Conservation (phyloP, 2,329 filamentous ascomycete species). For the Thermothelomyces thermophilus region DNA sequence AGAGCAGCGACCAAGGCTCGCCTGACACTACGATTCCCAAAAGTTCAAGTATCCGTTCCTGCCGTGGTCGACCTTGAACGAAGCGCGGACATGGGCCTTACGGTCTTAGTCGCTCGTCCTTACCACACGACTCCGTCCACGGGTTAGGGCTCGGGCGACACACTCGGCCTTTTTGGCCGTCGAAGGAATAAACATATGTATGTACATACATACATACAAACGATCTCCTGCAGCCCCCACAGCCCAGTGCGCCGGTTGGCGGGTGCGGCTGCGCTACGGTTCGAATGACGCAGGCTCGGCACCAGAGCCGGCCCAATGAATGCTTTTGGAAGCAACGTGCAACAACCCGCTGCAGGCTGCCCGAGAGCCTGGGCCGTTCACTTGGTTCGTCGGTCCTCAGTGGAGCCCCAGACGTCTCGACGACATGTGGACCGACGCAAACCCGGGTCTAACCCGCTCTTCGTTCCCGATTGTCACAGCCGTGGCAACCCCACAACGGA, state of each 20-base stretch:
- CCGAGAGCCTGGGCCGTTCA: too few species aligned
- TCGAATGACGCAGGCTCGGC: neutral
- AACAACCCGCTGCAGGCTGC: neutral
- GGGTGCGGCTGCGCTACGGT: constrained; percentile 3
- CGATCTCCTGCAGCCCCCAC: neutral
- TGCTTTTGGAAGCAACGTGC: neutral
- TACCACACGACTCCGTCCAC: constrained; percentile 8
- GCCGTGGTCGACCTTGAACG: neutral
- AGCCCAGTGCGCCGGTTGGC: neutral
- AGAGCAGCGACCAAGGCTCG: too few species aligned
- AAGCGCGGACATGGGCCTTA: neutral
- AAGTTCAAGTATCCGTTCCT: neutral
- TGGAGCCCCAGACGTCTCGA: neutral
- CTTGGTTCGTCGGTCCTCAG: neutral
- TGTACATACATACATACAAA: too few species aligned
- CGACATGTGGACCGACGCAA: neutral
- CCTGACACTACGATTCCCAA: neutral
- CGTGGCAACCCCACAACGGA: constrained; percentile 12
- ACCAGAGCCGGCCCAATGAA: constrained; percentile 1
- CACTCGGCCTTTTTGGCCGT: neutral
- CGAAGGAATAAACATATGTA: neutral
- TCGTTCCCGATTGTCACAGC: constrained; percentile 12
- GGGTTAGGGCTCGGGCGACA: neutral
- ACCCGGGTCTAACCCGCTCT: neutral
- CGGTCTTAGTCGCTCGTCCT: neutral